Evolutionary conservation across 2,329 filamentous ascomycete genomes (phyloP), one percentile per base, ranked within the genome.

Genomic region (Neocucurbitaria cava): DNA sequence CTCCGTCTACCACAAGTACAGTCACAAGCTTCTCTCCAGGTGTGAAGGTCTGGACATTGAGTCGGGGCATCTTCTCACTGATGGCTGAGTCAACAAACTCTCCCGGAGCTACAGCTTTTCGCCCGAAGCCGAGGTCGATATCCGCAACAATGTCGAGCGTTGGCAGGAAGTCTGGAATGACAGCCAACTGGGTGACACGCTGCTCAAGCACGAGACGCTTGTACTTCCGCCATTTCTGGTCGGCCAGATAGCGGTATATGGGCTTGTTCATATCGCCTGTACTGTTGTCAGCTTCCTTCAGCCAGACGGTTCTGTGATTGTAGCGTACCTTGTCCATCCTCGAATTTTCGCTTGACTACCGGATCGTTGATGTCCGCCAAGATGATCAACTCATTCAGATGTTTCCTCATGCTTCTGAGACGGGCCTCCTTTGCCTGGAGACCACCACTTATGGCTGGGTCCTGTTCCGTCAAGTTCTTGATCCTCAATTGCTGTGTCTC

Each of bases 291-390:
- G 62, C 26, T 20, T 28, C 9, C 30, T 9, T n/a, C 18, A 6
- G 3, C 7, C n/a, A 33, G 24, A 17, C 20, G 5, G 10, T 7
- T 1, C 20, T 31, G 8, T 18, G 35, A n/a, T n/a, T 7, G 10
- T n/a, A 40, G 76, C 84, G 66, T 81, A 96, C 94, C 92, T 68
- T 89, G 77, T 21, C 93, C 92, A 76, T 98, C 93, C 74, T 99
- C 95, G 65, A 96, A 98, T 63, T 86, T 88, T 78, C 92, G 91
- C 85, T 97, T 97, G 58, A 98, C 91, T 33, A 92, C 68, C 0
- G 95, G 95, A 72, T 98, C 95, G 75, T 98, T 98, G 77, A 96
- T 92, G 72, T 99, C 95, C 21, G 92, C 93, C 58, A 90, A 79
- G 35, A 99, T 89, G 84, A 97, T 96, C 72, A 96, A 81, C 49